Evolutionary conservation across 2,329 filamentous ascomycete species (phyloP).

Genomic region (Ophiostoma populinum): DNA sequence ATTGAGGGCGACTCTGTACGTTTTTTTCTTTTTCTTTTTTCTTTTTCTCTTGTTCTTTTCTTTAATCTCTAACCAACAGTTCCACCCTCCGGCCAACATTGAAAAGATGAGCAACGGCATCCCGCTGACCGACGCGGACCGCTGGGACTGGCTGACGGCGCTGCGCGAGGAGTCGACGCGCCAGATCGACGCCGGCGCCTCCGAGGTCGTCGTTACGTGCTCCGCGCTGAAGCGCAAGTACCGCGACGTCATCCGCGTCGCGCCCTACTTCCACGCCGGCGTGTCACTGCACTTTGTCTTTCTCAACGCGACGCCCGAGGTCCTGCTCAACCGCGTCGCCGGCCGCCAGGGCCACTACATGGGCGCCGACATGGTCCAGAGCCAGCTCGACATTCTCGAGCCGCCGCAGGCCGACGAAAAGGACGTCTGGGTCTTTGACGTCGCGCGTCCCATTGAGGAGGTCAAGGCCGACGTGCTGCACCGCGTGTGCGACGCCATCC

Average conservation of each 20-base stretch:
- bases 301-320: constrained; percentile 58
- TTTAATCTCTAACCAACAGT: constrained; percentile 27
- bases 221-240: constrained; percentile 95
- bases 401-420: constrained; percentile 52
- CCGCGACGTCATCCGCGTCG: constrained; percentile 74
- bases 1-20: constrained; percentile 62
- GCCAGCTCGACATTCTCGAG: constrained; percentile 80
- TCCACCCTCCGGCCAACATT: constrained; percentile 60
- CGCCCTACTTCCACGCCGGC: constrained; percentile 54
- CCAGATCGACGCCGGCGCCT: constrained; percentile 35
- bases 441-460: constrained; percentile 37
- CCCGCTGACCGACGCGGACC: constrained; percentile 79
- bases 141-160: constrained; percentile 89
- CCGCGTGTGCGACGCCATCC: constrained; percentile 27
- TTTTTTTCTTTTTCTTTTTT: constrained; percentile 3
- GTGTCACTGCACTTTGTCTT: constrained; percentile 88
- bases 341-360: constrained; percentile 77
- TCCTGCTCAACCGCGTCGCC: constrained; percentile 59
- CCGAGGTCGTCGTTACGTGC: constrained; percentile 86
- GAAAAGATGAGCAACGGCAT: constrained; percentile 79
- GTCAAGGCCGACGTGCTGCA: constrained; percentile 44
- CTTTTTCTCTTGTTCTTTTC: background rate
- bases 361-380: constrained; percentile 88
- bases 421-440: constrained; percentile 58
- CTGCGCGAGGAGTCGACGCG: constrained; percentile 52